Evolutionary conservation across 305 asterid genomes (phyloP).

Genomic region (Fraxinus sp.): DNA sequence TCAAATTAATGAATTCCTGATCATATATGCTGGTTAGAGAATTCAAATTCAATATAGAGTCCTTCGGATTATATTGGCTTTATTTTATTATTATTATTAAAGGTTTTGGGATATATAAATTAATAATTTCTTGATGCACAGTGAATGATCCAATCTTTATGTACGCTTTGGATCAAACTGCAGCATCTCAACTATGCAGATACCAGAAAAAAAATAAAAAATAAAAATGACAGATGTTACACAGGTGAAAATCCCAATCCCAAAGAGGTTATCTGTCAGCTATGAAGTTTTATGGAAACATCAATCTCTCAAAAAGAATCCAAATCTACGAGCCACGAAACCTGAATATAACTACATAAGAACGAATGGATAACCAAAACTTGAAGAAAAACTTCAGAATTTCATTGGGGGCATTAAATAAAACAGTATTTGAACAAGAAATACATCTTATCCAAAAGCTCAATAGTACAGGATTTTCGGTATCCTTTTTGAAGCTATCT

Average conservation of each 20-base stretch:
- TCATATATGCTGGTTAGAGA: too few species aligned
- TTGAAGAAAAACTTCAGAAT: not conserved
- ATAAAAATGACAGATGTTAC: not conserved
- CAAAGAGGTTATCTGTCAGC: not conserved
- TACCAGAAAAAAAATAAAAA: not conserved
- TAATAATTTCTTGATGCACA: too few species aligned
- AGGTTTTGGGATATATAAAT: too few species aligned
- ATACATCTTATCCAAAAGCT: not conserved
- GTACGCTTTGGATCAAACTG: not conserved
- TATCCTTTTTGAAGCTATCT: constrained; percentile 30
- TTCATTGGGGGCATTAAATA: not conserved
- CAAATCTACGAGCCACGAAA: not conserved
- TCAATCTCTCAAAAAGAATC: not conserved
- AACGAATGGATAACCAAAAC: not conserved
- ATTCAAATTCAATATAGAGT: too few species aligned
- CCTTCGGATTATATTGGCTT: too few species aligned
- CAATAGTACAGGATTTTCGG: constrained; percentile 36
- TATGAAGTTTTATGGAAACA: not conserved
- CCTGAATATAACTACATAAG: not conserved
- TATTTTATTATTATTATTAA: too few species aligned
- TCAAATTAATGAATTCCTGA: too few species aligned
- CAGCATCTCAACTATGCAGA: not conserved
- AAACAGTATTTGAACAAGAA: not conserved
- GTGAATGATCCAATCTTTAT: not conserved
- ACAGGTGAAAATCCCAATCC: not conserved